These are phyloP conservation scores for Serendipita sp. DNA, from an alignment of 768 basidiomycete genomes.

Conservation along the genomic window DNA sequence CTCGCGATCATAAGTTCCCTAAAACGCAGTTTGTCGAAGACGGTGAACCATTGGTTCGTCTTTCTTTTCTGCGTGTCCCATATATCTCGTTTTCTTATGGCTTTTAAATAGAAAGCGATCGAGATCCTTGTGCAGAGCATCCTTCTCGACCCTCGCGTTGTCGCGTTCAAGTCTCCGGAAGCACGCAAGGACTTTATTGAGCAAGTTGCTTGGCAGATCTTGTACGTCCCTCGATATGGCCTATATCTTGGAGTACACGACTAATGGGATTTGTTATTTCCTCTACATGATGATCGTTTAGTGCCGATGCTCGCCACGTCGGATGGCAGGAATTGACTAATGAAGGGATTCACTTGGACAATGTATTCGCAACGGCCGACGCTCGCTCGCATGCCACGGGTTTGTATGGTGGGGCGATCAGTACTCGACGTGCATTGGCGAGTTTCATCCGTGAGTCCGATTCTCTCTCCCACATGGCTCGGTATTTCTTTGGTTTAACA, in stretches of 20 bases:
- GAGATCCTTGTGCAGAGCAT: background rate
- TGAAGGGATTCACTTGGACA: background rate
- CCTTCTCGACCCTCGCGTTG: background rate
- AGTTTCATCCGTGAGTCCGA: background rate
- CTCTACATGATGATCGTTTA: background rate
- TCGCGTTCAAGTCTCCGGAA: background rate
- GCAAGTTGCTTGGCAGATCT: constrained; percentile 1
- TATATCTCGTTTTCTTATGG: background rate
- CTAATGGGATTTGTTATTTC: background rate
- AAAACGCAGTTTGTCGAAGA: constrained; percentile 1
- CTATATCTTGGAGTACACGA: background rate
- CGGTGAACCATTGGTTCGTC: background rate
- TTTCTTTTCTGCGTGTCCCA: background rate
- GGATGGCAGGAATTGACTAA: background rate
- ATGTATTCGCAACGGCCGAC: background rate
- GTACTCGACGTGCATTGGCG: background rate
- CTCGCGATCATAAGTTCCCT: background rate
- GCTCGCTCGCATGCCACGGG: background rate
- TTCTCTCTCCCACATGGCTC: too few relatives aligned
- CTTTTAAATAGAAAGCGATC: background rate
- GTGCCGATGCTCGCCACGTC: background rate
- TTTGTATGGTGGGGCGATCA: background rate
- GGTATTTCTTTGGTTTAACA: background rate
- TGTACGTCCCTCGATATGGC: background rate
- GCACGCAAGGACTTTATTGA: constrained; percentile 2